Conservation (phyloP, 23 red algal genomes). For the Gracilaria domingensis region DNA sequence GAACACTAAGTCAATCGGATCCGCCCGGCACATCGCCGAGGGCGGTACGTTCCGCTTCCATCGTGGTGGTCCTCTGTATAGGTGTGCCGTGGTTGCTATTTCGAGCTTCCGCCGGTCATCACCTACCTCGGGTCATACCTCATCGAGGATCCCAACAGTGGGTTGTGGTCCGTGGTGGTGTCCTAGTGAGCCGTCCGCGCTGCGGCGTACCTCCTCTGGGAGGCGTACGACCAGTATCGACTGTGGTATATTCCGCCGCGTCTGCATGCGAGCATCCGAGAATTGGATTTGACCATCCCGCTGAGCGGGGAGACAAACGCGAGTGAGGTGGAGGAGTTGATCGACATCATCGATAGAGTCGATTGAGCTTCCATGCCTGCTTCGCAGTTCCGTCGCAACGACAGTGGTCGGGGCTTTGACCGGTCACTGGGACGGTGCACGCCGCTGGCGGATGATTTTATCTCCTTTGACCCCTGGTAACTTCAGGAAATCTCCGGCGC, state of each 20-base stretch:
- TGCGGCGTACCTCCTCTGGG: conserved; percentile 18
- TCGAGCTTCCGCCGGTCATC: conserved; percentile 11
- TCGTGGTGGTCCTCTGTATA: background rate
- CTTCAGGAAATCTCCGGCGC: background rate
- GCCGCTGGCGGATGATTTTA: background rate
- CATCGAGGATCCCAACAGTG: background rate
- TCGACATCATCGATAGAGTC: background rate
- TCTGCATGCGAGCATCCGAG: background rate
- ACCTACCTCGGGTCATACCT: background rate
- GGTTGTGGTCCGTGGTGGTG: background rate
- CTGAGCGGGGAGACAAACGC: background rate
- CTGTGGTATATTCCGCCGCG: background rate
- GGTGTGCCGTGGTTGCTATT: background rate
- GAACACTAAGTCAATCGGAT: too few relatives aligned
- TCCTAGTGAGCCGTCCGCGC: conserved; percentile 6
- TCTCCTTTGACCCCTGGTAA: conserved; percentile 2
- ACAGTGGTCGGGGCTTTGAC: background rate
- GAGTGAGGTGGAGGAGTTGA: background rate
- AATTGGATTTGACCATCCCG: background rate
- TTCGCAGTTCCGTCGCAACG: background rate
- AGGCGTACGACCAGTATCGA: too few relatives aligned
- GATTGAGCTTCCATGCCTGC: background rate
- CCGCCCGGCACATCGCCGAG: background rate
- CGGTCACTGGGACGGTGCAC: background rate
- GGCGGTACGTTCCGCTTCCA: conserved; percentile 15